Base-by-base conservation (phyloP, 768 basidiomycete genomes). In the Collybia nuda region DNA sequence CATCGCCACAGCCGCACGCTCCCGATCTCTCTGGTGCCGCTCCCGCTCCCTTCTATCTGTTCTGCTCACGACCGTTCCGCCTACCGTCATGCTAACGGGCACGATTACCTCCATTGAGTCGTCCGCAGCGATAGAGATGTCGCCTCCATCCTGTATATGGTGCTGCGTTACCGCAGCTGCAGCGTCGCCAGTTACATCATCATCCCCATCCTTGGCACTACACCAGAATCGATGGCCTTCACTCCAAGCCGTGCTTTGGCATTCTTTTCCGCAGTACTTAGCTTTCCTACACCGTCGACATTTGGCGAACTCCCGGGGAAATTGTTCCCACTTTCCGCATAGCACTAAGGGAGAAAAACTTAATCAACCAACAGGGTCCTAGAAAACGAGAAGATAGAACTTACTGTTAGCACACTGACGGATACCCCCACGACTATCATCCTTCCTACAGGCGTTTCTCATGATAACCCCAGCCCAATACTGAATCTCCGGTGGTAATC, bases 391-490 rank as follows among this genome's bases (percentile, higher is more conserved):
- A 38, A 40, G 3, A 19, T 8, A 51, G 28, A 3, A 79, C 86
- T 66, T 56, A 90, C 88, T 98, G 64, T 97, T 97, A 0, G 97
- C 97, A 75, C 97, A 99, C 67, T 98, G 97, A 49, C 97, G 71
- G 54, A 98, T 94, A 9, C 97, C 97, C 46, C 94, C 94, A 29
- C 86, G 73, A 43, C 78, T 84, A 55, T 98, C 96, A 59, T 98
- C 97, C 73, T 99, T 98, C 64, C 96, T 76, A 70, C 97, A 99
- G 11, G 97, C 97, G 66, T 99, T 99, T 46, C 97, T 81, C 97
- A 98, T 99, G 62, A 98, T 97, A n/a, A 98, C 96, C 2, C 94
- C 93, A 0, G 96, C 97, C 97, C 97, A 98, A 61, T 98, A 97
- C 68, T 97, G 93, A 19, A 99, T 96, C 66, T 98, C 96, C 8